Percentiles rank a stretch among this genome's conserved stretches.
phyloP scores from a whole-genome alignment of 2,329 filamentous ascomycete species.

The Exophiala sp. region DNA sequence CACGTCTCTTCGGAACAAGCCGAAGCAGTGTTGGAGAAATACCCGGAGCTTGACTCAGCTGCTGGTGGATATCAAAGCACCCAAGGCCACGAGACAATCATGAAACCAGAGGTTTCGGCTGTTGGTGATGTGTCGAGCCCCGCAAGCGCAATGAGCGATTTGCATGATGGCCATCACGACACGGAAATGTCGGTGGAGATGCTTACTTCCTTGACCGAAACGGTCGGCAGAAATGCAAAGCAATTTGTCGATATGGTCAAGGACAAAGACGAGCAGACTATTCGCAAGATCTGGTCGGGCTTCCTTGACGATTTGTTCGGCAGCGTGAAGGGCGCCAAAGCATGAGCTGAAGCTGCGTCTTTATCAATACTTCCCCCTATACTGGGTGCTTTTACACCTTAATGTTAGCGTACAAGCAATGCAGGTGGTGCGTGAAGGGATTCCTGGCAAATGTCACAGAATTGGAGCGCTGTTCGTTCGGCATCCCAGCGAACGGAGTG shows the following conservation, averaged over 20 bases:
- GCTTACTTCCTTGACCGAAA: conserved; percentile 51
- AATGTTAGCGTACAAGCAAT: conserved; percentile 1
- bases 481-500: too few species aligned
- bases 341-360: conserved; percentile 9
- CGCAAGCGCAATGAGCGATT: conserved; percentile 56
- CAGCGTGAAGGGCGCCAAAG: conserved; percentile 31
- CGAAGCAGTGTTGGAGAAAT: conserved; percentile 25
- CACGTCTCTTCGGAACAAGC: conserved; percentile 35
- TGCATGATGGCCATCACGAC: conserved; percentile 54
- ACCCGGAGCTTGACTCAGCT: conserved; percentile 26
- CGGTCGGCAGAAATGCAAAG: conserved; percentile 41
- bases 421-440: too few species aligned
- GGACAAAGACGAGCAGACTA: conserved; percentile 39
- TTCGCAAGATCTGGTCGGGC: conserved; percentile 46
- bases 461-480: too few species aligned
- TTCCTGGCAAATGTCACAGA: too few species aligned
- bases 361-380: background rate
- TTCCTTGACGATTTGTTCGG: conserved; percentile 51
- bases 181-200: conserved; percentile 51
- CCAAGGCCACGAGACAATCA: conserved; percentile 35
- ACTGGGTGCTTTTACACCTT: background rate
- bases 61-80: conserved; percentile 29
- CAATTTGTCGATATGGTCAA: conserved; percentile 37
- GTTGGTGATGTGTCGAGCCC: conserved; percentile 34
- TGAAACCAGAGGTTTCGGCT: conserved; percentile 57